These are phyloP conservation scores for Platismatia glauca DNA, from an alignment of 495 filamentous ascomycete species.

Conservation along the genomic window DNA sequence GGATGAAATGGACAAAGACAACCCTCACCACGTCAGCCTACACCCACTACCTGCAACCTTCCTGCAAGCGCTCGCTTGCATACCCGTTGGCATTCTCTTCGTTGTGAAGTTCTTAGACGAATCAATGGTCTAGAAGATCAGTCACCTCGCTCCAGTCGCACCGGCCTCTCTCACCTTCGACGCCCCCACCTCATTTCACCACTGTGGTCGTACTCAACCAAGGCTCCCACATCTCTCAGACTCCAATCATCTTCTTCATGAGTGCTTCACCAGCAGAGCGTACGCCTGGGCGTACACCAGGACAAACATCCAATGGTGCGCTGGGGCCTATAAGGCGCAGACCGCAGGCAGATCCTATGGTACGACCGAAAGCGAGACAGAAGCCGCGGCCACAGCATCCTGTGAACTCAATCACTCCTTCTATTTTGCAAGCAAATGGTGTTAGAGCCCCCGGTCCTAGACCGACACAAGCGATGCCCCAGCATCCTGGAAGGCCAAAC, in stretches of 20 bases:
- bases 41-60: not conserved
- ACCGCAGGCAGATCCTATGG: constrained; percentile 57
- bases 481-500: constrained; percentile 18
- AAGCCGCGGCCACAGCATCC: constrained; percentile 6
- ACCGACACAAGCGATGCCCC: constrained; percentile 11
- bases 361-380: constrained; percentile 51
- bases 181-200: not conserved
- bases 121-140: not conserved
- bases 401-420: not conserved
- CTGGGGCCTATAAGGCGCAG: constrained; percentile 33
- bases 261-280: constrained; percentile 47
- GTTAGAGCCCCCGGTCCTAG: constrained; percentile 2
- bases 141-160: not conserved
- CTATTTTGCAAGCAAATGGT: constrained; percentile 12
- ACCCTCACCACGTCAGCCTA: not conserved
- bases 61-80: not conserved
- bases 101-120: not conserved
- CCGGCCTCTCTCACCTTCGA: not conserved
- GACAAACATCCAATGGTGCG: constrained; percentile 36
- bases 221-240: not conserved
- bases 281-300: constrained; percentile 36
- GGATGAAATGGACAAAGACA: not conserved
- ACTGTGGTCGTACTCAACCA: not conserved
- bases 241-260: constrained; percentile 31
- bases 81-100: not conserved